phyloP scores from a whole-genome alignment of 805 yeast genomes.

The Torulaspora delbrueckii region DNA sequence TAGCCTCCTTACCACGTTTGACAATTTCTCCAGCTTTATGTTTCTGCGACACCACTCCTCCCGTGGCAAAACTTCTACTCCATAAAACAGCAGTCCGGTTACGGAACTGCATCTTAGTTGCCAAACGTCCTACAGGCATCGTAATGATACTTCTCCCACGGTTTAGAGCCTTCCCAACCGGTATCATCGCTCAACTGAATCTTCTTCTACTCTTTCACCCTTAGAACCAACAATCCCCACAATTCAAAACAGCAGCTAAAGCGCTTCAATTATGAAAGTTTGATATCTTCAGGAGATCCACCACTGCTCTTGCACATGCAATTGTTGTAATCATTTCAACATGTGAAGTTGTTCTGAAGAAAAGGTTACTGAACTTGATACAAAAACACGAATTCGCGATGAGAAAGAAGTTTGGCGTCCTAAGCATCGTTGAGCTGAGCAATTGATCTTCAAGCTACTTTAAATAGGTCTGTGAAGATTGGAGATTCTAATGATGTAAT shows the following conservation, averaged over 20 bases:
- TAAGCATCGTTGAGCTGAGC: neutral
- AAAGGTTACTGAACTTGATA: neutral
- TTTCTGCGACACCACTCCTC: slow-evolving; percentile 9
- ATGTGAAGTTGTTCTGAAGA: slow-evolving; percentile 5
- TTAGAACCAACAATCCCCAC: neutral
- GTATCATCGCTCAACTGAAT: slow-evolving; percentile 11
- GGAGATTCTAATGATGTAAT: neutral
- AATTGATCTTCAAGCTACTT: neutral
- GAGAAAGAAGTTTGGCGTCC: neutral
- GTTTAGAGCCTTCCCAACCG: slow-evolving; percentile 19
- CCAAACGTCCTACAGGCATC: slow-evolving; percentile 18
- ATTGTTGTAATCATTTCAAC: neutral
- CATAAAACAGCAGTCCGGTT: slow-evolving; percentile 27
- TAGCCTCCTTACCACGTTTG: slow-evolving; percentile 4
- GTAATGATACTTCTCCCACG: slow-evolving; percentile 20
- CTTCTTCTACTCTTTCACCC: neutral
- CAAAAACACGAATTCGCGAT: slow-evolving; percentile 2
- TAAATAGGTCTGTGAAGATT: neutral
- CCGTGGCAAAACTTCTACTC: slow-evolving; percentile 21
- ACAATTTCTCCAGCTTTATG: slow-evolving; percentile 10
- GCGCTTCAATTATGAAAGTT: neutral
- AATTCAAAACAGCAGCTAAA: neutral
- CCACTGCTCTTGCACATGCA: neutral
- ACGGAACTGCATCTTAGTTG: slow-evolving; percentile 22
- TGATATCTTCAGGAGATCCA: neutral